Conservation (phyloP, 1,284 basidiomycete genomes). For the Ustilago cynodontis region DNA sequence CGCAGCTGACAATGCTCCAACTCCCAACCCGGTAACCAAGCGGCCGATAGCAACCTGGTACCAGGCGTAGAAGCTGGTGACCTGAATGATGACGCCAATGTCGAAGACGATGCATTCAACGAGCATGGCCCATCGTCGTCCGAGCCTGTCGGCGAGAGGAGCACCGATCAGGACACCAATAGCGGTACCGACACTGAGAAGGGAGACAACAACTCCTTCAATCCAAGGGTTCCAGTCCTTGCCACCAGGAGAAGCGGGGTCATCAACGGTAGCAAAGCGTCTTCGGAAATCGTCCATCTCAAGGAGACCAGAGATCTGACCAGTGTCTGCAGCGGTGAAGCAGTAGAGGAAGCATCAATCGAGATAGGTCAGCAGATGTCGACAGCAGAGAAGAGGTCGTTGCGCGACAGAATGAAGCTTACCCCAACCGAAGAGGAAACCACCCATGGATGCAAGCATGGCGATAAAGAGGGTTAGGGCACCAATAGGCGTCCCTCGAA, state of each 20-base stretch:
- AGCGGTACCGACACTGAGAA: slow-evolving; percentile 73
- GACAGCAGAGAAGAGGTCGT: not conserved
- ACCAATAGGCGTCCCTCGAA: slow-evolving; percentile 66
- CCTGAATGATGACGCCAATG: slow-evolving; percentile 77
- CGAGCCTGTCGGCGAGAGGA: slow-evolving; percentile 76
- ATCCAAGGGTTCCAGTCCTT: slow-evolving; percentile 64
- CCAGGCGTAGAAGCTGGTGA: slow-evolving; percentile 67
- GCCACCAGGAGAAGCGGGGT: slow-evolving; percentile 17
- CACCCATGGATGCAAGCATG: slow-evolving; percentile 80
- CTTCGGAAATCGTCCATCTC: slow-evolving; percentile 80
- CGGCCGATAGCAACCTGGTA: slow-evolving; percentile 75
- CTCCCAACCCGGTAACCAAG: slow-evolving; percentile 74
- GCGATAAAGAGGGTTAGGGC: slow-evolving; percentile 77
- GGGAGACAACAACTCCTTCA: slow-evolving; percentile 77
- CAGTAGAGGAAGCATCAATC: not conserved
- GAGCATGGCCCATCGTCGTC: slow-evolving; percentile 80
- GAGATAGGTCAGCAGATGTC: not conserved
- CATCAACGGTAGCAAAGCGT: slow-evolving; percentile 73
- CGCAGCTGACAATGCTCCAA: slow-evolving; percentile 75
- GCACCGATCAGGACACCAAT: slow-evolving; percentile 66
- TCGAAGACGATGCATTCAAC: slow-evolving; percentile 78
- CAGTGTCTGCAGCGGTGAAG: slow-evolving; percentile 73
- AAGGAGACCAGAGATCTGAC: slow-evolving; percentile 82
- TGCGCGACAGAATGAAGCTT: no score
- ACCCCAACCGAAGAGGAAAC: slow-evolving; percentile 77